Percentiles rank a stretch among this genome's conserved stretches.
Evolutionary conservation across 768 basidiomycete genomes (phyloP).

Genomic region (Omphalotus guepiniiformis): DNA sequence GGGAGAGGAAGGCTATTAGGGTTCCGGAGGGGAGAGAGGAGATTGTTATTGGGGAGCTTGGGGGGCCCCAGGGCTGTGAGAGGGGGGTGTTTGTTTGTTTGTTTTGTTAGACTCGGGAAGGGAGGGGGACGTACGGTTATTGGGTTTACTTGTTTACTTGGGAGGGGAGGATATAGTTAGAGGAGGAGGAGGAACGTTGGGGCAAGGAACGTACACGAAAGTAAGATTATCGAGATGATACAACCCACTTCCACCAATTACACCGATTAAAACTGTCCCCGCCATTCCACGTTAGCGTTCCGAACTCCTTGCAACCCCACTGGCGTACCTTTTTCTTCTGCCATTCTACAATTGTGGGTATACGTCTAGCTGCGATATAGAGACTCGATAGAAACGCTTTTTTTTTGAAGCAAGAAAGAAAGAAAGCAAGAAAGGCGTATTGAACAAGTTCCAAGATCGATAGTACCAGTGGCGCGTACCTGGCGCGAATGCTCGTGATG

Average conservation of each 20-base stretch:
- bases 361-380: no score
- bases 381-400: no score
- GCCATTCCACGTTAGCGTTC: neutral
- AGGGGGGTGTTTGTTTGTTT: neutral
- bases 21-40: constrained; percentile 78
- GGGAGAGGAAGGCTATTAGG: constrained; percentile 83
- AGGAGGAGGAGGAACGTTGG: neutral
- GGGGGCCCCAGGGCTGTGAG: constrained; percentile 85
- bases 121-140: constrained; percentile 57
- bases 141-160: constrained; percentile 75
- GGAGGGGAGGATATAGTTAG: no score
- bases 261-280: constrained; percentile 68
- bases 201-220: constrained; percentile 49
- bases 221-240: constrained; percentile 93
- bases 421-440: no score
- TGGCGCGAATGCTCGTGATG: no score
- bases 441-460: no score
- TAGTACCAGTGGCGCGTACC: no score
- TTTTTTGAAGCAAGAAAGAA: no score
- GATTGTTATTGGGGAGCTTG: constrained; percentile 91
- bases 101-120: neutral
- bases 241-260: constrained; percentile 89
- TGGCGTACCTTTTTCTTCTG: constrained; percentile 5
- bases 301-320: neutral
- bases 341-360: no score